Base-by-base conservation (phyloP, 371 early-diverging fungal genomes). In the Mucor plumbeus region DNA sequence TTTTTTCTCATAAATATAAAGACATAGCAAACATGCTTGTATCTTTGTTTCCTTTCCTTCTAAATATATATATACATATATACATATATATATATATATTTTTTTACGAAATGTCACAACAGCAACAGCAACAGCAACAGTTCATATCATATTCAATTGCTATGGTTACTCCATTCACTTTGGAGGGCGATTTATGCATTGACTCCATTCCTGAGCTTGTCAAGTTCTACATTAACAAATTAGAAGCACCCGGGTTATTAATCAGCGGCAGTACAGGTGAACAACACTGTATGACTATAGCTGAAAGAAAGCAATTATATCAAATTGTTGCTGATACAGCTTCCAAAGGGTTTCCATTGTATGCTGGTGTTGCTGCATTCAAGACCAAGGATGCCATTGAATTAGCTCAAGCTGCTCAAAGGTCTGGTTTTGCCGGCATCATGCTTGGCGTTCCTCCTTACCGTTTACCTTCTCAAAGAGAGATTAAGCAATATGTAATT, bases 401-500 rank as follows among this genome's bases (percentile, higher is more conserved):
- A 34, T 48, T 75, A n/a, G 76, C 73, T 3, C n/a, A 39, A 39
- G 65, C 70, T 4, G 76, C 76, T 0, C 26, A 65, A 33, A 47
- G 56, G 11, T 60, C 65, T 15, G 73, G 70, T 10, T 70, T 64
- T 13, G 17, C 53, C 7, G 76, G 73, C 9, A 75, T 75, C 54
- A 75, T 75, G 76, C 64, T 75, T 31, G 76, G 76, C 10, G 67
- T 75, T 21, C 76, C 76, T 13, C 76, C 76, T 0, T 75, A 75
- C 43, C 73, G 76, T 19, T 33, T 34, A 7, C 67, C 65, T 9
- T 56, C 58, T 7, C 76, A 75, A 62, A 54, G 50, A 21, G 76
- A 75, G 21, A 67, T 70, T 1, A 55, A 69, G 15, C 11, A 33
- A 4, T 75, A 75, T 53, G 64, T 75, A 0, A 48, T 31, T 15